Conservation (phyloP, 345 rosid genomes). For the Boechera divaricarpa region DNA sequence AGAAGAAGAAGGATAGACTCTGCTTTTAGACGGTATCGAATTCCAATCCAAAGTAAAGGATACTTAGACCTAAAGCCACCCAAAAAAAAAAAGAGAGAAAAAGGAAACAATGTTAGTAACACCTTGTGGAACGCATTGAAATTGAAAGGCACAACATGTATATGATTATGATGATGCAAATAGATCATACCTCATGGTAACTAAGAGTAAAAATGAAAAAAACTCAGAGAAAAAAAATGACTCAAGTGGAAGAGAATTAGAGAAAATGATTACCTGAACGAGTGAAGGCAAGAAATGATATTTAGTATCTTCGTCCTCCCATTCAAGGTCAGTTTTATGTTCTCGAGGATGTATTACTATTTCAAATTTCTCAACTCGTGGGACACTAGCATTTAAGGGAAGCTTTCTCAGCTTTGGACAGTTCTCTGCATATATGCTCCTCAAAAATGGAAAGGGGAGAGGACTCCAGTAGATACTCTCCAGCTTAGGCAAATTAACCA, state of each 20-base stretch:
- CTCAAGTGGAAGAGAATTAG: no score
- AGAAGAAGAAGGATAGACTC: no score
- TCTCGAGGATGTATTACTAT: rapidly evolving
- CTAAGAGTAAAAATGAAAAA: no score
- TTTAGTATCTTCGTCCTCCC: constrained; percentile 20
- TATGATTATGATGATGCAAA: no score
- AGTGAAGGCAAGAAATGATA: constrained; percentile 1
- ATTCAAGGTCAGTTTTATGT: background rate
- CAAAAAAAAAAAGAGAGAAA: background rate
- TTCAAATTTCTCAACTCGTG: rapidly evolving
- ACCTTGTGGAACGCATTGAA: background rate
- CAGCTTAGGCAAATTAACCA: rapidly evolving
- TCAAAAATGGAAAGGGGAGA: background rate
- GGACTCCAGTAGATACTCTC: constrained; percentile 28
- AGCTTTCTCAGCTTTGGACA: constrained; percentile 24
- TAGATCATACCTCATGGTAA: no score
- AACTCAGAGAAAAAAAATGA: no score
- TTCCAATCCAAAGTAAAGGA: no score
- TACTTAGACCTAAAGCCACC: no score
- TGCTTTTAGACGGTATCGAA: no score
- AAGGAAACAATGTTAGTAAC: background rate
- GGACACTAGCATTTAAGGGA: constrained; percentile 29
- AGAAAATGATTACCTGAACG: background rate
- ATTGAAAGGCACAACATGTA: background rate
- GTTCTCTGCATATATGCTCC: rapidly evolving